Evolutionary conservation across 257 asterid species (phyloP), one percentile per base, ranked within the genome.

Genomic region (Orobanche coerulescens): DNA sequence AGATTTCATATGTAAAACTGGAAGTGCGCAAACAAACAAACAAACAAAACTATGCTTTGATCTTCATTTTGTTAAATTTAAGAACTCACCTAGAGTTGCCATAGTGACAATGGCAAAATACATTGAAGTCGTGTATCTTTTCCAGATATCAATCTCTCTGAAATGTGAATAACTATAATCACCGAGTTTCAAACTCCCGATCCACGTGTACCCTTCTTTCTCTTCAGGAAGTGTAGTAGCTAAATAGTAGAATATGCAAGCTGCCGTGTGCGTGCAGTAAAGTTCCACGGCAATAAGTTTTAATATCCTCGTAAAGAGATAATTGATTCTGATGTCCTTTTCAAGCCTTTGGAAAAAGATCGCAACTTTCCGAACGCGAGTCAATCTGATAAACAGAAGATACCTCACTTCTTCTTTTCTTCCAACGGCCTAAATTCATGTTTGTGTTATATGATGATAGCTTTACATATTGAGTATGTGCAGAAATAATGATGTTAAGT

Each of bases 251-350:
- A 92, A 88, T 56, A 92, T 88, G 62, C 98, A 92, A 48, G 98
- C 98, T 10, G 98, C 98, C 28, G 98, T 88, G 61, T 92, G 98
- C 0, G 98, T 88, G 76, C 98, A 92, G 18, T 88, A 92, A 5
- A 92, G 74, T 31, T 92, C 98, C 5, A 92, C 98, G 0, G 83
- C 75, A 0, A 92, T 72, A 42, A 92, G 96, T 62, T 92, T 92
- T 28, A 79, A 64, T 7, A 92, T 92, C 73, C 98, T 84, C 0
- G 96, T 84, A 22, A 92, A 85, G 2, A 82, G 82, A 70, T 92
- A 92, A 69, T 84, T 92, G 69, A 92, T 76, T 77, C 98, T 74
- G 60, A 92, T 92, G 72, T 92, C 94, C 76, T 86, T 92, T 69
- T 92, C 98, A 84, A 92, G 64, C 60, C 73, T 59, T 72, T 82